Evolutionary conservation across 2,329 filamentous ascomycete genomes (phyloP), one percentile per base, ranked within the genome.

Genomic region (Colletotrichum noveboracense): DNA sequence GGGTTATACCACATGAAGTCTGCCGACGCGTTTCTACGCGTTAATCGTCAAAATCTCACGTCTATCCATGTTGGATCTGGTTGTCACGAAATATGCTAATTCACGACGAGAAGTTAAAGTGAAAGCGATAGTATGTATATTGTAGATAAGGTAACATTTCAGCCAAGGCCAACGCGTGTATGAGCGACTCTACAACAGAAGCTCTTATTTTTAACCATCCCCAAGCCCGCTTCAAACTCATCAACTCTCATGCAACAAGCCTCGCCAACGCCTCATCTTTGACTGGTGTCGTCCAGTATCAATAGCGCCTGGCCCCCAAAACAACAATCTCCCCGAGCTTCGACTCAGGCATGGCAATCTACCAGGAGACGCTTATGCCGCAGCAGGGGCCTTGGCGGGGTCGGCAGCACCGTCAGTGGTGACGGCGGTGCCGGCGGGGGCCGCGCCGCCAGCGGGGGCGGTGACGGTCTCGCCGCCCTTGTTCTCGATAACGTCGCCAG

Each of bases 381-480:
- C 80, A 75, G 83, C 81, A 30, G 81, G 78, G 36, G 82, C 84
- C 61, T 83, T 82, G 77, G 84, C 84, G 36, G 68, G 56, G 64
- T 76, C 74, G 10, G 72, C 72, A 69, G 81, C 83, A 58, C 82
- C 84, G 43, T 80, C 83, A 72, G 84, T 83, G 32, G 73, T 65
- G 30, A 66, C 62, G 32, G 71, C 71, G 70, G 81, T 83, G 56
- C 82, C 84, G 28, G 79, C 83, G 10, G 82, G 81, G 5, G 83
- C 83, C 55, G 81, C 80, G 21, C 67, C 80, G 62, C 81, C 80
- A 68, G 78, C 79, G 7, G 75, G 78, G 32, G 83, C 81, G 43
- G 80, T 82, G 78, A 84, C 83, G 10, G 83, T 84, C 75, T 84
- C 81, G 30, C 83, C 84, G 70, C 84, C 83, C 80, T 83, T 83